A percentile compares a stretch with the other conserved stretches of the same genome.
Conservation (phyloP, 805 yeast genomes). For the Metschnikowia reukaufii region DNA sequence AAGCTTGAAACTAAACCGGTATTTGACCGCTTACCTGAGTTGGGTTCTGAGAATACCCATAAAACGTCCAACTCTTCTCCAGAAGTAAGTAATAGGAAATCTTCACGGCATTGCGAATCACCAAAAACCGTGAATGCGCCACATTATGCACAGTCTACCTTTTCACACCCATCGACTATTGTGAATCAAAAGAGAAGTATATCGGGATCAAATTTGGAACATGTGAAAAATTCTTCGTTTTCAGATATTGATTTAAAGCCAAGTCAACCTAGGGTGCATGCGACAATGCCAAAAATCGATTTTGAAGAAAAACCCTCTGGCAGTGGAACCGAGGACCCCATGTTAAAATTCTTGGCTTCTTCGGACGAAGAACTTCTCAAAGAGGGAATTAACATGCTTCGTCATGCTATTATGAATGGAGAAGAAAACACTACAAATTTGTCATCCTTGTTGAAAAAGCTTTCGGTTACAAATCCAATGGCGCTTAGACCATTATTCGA, state of each 20-base stretch:
- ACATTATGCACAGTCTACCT: constrained; percentile 18
- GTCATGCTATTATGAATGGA: constrained; percentile 37
- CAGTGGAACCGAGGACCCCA: constrained; percentile 30
- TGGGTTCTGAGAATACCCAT: background rate
- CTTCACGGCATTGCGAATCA: background rate
- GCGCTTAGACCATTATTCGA: constrained; percentile 34
- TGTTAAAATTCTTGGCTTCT: constrained; percentile 37
- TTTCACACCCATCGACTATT: constrained; percentile 10
- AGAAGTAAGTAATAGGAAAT: background rate
- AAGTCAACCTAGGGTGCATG: background rate
- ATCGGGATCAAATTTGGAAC: background rate
- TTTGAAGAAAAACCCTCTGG: background rate
- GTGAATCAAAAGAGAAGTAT: background rate
- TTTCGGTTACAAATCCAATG: constrained; percentile 32
- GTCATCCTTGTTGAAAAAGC: constrained; percentile 22
- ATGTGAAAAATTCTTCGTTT: background rate
- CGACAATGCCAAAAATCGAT: background rate
- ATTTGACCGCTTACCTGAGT: constrained; percentile 1
- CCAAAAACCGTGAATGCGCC: constrained; percentile 8
- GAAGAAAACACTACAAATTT: constrained; percentile 33
- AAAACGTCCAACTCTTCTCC: constrained; percentile 1
- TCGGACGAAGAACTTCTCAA: constrained; percentile 26
- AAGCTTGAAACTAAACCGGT: background rate
- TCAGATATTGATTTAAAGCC: background rate
- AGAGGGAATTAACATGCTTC: constrained; percentile 40